Evolutionary conservation across 2,329 filamentous ascomycete species (phyloP), one percentile per base, ranked within the genome.

Genomic region (Penicillium sp.): DNA sequence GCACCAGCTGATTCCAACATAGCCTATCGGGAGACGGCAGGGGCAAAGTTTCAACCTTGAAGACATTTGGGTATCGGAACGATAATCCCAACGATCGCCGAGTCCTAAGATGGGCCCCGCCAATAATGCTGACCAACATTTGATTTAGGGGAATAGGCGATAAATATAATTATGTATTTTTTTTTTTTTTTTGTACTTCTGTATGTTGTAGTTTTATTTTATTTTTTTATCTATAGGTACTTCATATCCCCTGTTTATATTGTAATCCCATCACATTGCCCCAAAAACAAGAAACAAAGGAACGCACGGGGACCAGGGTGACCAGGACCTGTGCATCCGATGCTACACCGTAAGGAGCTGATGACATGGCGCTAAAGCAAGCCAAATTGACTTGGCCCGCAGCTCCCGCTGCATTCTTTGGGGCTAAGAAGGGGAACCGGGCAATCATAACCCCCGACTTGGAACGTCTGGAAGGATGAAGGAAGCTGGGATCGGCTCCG

Each of bases 351-450:
- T 63, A 60, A 61, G 55, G 58, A 61, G 60, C 41, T 57, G 57
- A 59, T 65, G 64, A 66, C 63, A 65, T 64, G 60, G 49, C 62
- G 53, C 64, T 65, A 66, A 63, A 27, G 59, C 59, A 63, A 63
- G 61, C 60, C 63, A 65, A 60, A 55, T 63, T 60, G 52, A 55
- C 53, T 53, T 53, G 59, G 56, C 56, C 61, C 58, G 54, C 54
- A 63, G 60, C 56, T 63, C 45, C 60, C 61, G 61, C 61, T 54
- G 56, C 57, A 60, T 59, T 59, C 52, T 23, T 58, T 57, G 53
- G 55, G 53, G 60, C 60, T 58, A 58, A 38, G 50, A 57, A 45
- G 52, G 39, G 46, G 43, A 51, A 48, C 45, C 53, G 54, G 48
- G 55, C 56, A 64, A 62, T 62, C 53, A 63, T 27, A 53, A 55